A percentile compares a stretch with the other conserved stretches of the same genome.
Evolutionary conservation across 164 flowering plant genomes (phyloP).

Genomic region (Tetracentron sinense): DNA sequence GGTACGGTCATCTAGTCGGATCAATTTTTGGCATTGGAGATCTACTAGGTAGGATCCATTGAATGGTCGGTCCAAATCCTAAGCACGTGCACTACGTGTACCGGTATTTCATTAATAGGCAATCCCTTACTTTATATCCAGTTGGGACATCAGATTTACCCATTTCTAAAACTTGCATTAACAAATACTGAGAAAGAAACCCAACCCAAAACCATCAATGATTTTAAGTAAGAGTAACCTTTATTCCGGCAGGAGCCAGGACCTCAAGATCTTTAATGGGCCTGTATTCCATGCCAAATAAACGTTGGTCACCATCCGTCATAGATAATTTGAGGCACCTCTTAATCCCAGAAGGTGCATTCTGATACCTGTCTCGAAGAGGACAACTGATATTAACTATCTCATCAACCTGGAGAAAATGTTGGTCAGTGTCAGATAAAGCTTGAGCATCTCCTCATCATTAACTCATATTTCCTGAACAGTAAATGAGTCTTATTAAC

Average conservation of each 20-base stretch:
- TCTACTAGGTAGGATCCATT: too few species aligned
- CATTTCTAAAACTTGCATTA: not conserved
- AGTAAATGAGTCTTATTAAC: too few species aligned
- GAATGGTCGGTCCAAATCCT: not conserved
- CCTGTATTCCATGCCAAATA: slow-evolving; percentile 91
- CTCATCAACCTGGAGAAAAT: slow-evolving; percentile 76
- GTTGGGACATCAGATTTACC: not conserved
- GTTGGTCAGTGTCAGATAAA: slow-evolving; percentile 9
- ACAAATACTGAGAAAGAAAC: not conserved
- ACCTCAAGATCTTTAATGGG: slow-evolving; percentile 79
- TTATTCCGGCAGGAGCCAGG: slow-evolving; percentile 75
- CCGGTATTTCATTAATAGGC: too few species aligned
- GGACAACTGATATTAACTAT: slow-evolving; percentile 71
- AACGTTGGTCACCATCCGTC: slow-evolving; percentile 93
- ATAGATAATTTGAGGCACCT: slow-evolving; percentile 90
- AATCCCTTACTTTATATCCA: too few species aligned
- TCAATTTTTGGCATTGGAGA: too few species aligned
- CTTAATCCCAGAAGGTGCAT: slow-evolving; percentile 56
- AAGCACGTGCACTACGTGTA: not conserved
- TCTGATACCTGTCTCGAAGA: slow-evolving; percentile 68
- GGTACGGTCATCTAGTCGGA: too few species aligned
- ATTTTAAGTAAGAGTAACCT: slow-evolving; percentile 40
- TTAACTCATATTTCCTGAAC: not conserved
- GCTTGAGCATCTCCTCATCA: not conserved
- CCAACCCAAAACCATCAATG: not conserved